Evolutionary conservation across 805 yeast genomes (phyloP), one percentile per base, ranked within the genome.

Genomic region (Cyberlindnera subsufficiens): DNA sequence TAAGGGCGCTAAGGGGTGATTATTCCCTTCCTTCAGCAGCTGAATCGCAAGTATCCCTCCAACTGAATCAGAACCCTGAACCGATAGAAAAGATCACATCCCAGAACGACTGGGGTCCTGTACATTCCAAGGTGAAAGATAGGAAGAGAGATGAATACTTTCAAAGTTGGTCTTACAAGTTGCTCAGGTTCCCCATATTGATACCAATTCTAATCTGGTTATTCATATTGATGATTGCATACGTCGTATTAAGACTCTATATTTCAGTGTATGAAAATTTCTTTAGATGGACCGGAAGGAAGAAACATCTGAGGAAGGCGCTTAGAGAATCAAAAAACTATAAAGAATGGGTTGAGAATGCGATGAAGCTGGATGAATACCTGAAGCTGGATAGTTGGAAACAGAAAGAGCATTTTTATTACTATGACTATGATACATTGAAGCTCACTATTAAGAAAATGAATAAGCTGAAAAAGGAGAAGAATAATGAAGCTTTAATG

Each of bases 151-250:
- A 64, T 43, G 54, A 62, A 32, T 52, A 52, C 27, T 52, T 54
- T 44, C 59, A 61, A 20, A 73, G 76, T 20, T 48, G 62, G 37
- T 63, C 77, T 0, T 77, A 73, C 50, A 60, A 62, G 35, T 32
- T 84, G 1, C 64, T 85, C 22, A 63, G 93, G 35, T 84, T 83
- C 75, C 95, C 93, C 0, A 59, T 82, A 4, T 63, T 85, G 42
- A 37, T 74, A 0, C 61, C 75, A 15, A 74, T 80, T 1, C 49
- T 74, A 3, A 29, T 64, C 14, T 85, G 90, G 88, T 66, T 82
- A 1, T 31, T 55, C 0, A 44, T 79, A 3, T 63, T 85, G 11
- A 68, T 78, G 20, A 20, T 68, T 0, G 37, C 73, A 0, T 85
- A 85, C 57, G 59, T 75, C 5, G 30, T 69, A 1, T 69, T 84